Evolutionary conservation across 345 rosid species (phyloP).

Genomic region (Arabis hirsuta): DNA sequence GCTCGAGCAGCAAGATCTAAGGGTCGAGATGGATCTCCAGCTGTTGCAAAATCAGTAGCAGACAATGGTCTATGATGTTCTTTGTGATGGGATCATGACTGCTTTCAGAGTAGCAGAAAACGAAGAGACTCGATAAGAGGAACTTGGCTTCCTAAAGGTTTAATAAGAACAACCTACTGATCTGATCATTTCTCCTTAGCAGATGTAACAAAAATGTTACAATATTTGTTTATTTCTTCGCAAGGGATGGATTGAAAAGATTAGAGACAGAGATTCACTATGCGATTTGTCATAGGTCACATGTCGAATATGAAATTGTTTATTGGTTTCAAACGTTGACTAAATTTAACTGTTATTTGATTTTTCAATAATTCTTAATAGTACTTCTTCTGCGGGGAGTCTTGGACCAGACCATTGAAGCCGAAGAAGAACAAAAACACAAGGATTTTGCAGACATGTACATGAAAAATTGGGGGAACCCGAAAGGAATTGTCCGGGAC

Average conservation of each 20-base stretch:
- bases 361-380: not conserved
- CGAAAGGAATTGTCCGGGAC: no score
- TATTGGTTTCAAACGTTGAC: constrained; percentile 72
- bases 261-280: constrained; percentile 79
- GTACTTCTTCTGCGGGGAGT: constrained; percentile 63
- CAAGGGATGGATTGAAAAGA: constrained; percentile 65
- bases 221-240: constrained; percentile 36
- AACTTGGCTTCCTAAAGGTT: constrained; percentile 92
- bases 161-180: constrained; percentile 9
- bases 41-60: constrained; percentile 47
- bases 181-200: constrained; percentile 18
- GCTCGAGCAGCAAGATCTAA: constrained; percentile 50
- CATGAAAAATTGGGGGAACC: no score
- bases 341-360: constrained; percentile 17
- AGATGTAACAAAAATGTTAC: not conserved
- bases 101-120: constrained; percentile 90
- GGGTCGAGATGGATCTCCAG: constrained; percentile 46
- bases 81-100: constrained; percentile 85
- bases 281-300: constrained; percentile 84
- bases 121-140: constrained; percentile 75
- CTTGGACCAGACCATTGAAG: constrained; percentile 72
- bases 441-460: no score
- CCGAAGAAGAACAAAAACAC: constrained; percentile 68
- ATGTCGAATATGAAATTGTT: constrained; percentile 64
- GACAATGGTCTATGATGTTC: constrained; percentile 73